phyloP scores from a whole-genome alignment of 2,329 filamentous ascomycete species.

The Microthyrium microscopicum region DNA sequence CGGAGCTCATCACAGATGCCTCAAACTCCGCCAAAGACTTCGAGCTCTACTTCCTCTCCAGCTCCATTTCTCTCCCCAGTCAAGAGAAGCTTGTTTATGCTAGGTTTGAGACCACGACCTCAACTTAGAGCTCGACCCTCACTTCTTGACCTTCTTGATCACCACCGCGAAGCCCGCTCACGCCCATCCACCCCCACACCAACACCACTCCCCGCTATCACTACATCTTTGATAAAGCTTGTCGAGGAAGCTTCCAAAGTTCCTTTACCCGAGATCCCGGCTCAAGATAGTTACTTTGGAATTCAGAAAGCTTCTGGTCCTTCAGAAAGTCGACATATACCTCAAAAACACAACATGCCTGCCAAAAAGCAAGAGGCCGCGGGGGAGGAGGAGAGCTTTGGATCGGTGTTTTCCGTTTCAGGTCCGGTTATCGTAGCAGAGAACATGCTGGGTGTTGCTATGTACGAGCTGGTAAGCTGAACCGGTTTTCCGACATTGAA shows the following conservation, averaged over 20 bases:
- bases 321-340: not conserved
- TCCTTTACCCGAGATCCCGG: conserved; percentile 1
- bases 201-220: conserved; percentile 9
- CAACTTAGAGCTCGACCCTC: conserved; percentile 43
- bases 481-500: conserved; percentile 5
- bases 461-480: conserved; percentile 83
- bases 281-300: no score
- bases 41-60: no score
- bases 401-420: conserved; percentile 55
- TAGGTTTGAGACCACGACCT: conserved; percentile 42
- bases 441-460: conserved; percentile 97
- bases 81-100: conserved; percentile 31
- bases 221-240: conserved; percentile 3
- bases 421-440: conserved; percentile 88
- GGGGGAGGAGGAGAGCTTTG: conserved; percentile 15
- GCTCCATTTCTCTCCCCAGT: no score
- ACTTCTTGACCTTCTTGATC: conserved; percentile 42
- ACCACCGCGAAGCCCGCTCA: conserved; percentile 29
- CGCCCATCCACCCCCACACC: conserved; percentile 20
- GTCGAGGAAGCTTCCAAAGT: not conserved
- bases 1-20: no score
- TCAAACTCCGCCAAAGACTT: no score
- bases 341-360: conserved; percentile 1
- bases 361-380: conserved; percentile 6
- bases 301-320: not conserved